A percentile compares a stretch with the other conserved stretches of the same genome.
phyloP scores from a whole-genome alignment of 2,329 filamentous ascomycete species.

The Myriosclerotinia scirpicola region DNA sequence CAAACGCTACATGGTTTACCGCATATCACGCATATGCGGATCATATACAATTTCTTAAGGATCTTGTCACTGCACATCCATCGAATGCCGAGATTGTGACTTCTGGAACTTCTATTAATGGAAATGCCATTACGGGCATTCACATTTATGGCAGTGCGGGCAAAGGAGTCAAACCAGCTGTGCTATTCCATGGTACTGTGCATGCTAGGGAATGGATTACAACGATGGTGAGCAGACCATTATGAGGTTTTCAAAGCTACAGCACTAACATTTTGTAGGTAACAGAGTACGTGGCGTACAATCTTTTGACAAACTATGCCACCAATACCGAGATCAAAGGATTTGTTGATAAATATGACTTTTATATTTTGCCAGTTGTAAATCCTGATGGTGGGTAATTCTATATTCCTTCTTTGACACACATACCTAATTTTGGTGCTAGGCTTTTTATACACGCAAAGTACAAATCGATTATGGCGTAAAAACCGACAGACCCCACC shows the following conservation, averaged over 20 bases:
- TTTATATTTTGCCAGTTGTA: conserved; percentile 62
- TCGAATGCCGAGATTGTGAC: conserved; percentile 51
- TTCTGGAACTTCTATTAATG: conserved; percentile 50
- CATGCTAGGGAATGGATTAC: conserved; percentile 63
- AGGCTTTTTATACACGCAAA: conserved; percentile 61
- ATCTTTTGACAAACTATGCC: conserved; percentile 50
- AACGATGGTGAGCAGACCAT: conserved; percentile 42
- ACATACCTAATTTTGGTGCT: neutral
- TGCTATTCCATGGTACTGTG: conserved; percentile 58
- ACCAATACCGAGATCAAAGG: conserved; percentile 43
- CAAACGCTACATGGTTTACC: conserved; percentile 50
- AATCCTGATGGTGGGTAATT: conserved; percentile 57
- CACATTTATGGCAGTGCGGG: conserved; percentile 53
- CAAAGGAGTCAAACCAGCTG: conserved; percentile 49
- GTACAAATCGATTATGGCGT: conserved; percentile 58
- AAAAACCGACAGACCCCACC: conserved; percentile 54
- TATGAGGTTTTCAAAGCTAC: too few relatives aligned
- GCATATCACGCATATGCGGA: conserved; percentile 55
- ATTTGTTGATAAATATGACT: conserved; percentile 62
- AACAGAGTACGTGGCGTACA: conserved; percentile 54
- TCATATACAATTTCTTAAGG: conserved; percentile 50
- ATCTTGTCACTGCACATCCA: conserved; percentile 48
- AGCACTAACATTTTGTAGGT: conserved; percentile 25
- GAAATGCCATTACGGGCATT: conserved; percentile 48
- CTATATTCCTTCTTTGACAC: neutral